These are phyloP conservation scores for Tarenaya hassleriana DNA, from an alignment of 345 rosid genomes.

Conservation along the genomic window DNA sequence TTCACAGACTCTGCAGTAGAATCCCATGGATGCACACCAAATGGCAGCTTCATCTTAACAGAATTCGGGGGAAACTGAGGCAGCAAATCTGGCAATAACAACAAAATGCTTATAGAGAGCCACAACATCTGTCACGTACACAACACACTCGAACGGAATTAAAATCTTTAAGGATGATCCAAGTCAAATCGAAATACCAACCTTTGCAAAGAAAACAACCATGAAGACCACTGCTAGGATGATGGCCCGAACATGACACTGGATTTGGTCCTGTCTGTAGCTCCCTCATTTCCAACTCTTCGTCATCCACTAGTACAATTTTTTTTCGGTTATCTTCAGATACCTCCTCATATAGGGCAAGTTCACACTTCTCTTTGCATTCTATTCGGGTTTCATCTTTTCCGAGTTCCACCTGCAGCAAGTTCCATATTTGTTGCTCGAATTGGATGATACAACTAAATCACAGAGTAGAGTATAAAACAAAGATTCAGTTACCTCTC, in stretches of 20 bases:
- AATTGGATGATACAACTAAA: slow-evolving; percentile 17
- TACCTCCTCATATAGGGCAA: slow-evolving; percentile 40
- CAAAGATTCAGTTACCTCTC: slow-evolving; percentile 42
- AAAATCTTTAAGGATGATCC: slow-evolving; percentile 15
- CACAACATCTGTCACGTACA: slow-evolving; percentile 1
- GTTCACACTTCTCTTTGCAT: slow-evolving; percentile 59
- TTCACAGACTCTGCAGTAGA: slow-evolving; percentile 70
- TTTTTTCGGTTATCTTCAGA: slow-evolving; percentile 36
- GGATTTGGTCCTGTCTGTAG: slow-evolving; percentile 56
- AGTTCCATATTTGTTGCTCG: slow-evolving; percentile 19
- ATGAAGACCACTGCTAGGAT: slow-evolving; percentile 37
- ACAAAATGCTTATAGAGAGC: slow-evolving; percentile 10
- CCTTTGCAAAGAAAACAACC: slow-evolving; percentile 87
- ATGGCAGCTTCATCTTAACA: slow-evolving; percentile 80
- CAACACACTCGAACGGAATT: slow-evolving; percentile 12
- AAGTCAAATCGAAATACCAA: slow-evolving; percentile 26
- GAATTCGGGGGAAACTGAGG: slow-evolving; percentile 83
- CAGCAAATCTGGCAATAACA: slow-evolving; percentile 62
- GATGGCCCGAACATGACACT: slow-evolving; percentile 55
- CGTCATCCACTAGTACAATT: slow-evolving; percentile 71
- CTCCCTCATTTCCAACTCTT: slow-evolving; percentile 83
- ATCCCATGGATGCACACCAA: slow-evolving; percentile 71
- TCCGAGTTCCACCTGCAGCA: slow-evolving; percentile 44
- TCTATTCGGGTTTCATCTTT: slow-evolving; percentile 31
- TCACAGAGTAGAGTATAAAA: slow-evolving; percentile 12